Conservation (phyloP, 768 basidiomycete genomes). For the Chlorophyllum brunneum region DNA sequence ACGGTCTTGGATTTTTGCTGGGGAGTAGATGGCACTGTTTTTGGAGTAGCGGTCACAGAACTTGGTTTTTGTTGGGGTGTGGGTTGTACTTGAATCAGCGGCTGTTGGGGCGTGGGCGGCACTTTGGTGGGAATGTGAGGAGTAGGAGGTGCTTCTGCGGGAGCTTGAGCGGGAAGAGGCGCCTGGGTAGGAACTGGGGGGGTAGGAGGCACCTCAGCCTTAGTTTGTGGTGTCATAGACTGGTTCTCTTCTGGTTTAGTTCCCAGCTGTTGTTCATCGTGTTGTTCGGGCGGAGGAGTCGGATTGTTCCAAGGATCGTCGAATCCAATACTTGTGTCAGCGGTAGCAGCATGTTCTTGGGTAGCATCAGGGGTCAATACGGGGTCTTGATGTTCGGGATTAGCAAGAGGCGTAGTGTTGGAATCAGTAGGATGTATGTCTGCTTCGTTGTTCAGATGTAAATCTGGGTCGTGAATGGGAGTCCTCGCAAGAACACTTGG, state of each 20-base stretch:
- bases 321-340: neutral
- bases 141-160: neutral
- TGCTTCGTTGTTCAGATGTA: neutral
- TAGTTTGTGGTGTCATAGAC: no score
- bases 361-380: neutral
- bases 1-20: neutral
- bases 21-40: neutral
- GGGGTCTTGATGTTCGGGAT: neutral
- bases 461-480: neutral
- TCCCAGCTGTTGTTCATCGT: neutral
- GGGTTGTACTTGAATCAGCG: neutral
- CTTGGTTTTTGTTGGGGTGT: neutral
- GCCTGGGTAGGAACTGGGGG: neutral
- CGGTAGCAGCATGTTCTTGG: neutral
- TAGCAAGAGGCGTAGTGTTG: neutral
- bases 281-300: neutral
- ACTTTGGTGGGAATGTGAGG: neutral
- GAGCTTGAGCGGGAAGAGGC: neutral
- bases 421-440: neutral
- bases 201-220: neutral
- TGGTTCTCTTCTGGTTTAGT: neutral
- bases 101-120: neutral
- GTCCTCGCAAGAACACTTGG: constrained; percentile 1
- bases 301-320: neutral
- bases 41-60: neutral